Percentiles rank a stretch among this genome's conserved stretches.
phyloP scores from a whole-genome alignment of 2,329 filamentous ascomycete genomes.

The Cladosporium sp. region DNA sequence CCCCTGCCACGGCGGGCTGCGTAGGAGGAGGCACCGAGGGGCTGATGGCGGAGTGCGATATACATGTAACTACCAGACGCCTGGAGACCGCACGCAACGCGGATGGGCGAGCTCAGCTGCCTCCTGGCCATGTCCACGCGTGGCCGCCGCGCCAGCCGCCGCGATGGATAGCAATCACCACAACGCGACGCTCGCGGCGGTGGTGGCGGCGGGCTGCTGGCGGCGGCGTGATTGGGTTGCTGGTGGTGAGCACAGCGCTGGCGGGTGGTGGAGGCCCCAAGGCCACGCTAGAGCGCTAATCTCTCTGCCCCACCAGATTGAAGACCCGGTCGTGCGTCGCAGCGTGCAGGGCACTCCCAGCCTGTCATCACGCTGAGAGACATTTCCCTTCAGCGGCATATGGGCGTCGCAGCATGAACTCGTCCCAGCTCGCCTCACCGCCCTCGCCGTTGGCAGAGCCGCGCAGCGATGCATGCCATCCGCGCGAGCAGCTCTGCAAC shows the following conservation, averaged over 20 bases:
- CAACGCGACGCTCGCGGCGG: background rate
- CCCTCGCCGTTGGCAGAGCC: background rate
- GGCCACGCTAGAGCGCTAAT: background rate
- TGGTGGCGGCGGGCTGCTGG: no score
- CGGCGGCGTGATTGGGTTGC: background rate
- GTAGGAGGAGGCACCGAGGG: no score
- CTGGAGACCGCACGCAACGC: no score
- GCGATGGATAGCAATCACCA: background rate
- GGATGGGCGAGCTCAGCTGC: background rate
- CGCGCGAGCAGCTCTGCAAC: background rate
- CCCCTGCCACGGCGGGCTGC: background rate
- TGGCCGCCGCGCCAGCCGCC: background rate
- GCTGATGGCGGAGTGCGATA: no score
- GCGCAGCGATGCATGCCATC: background rate
- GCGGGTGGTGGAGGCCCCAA: no score
- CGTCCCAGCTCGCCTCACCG: background rate
- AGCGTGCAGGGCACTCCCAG: background rate
- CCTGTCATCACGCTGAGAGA: slow-evolving; percentile 8
- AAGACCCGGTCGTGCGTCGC: background rate
- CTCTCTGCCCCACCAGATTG: slow-evolving; percentile 4
- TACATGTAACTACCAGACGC: no score
- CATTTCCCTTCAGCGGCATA: background rate
- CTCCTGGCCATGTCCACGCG: no score
- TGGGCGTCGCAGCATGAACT: no score
- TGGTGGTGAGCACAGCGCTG: background rate